Evolutionary conservation across 1,139 yeast genomes (phyloP).

Genomic region (Eremothecium coryli): DNA sequence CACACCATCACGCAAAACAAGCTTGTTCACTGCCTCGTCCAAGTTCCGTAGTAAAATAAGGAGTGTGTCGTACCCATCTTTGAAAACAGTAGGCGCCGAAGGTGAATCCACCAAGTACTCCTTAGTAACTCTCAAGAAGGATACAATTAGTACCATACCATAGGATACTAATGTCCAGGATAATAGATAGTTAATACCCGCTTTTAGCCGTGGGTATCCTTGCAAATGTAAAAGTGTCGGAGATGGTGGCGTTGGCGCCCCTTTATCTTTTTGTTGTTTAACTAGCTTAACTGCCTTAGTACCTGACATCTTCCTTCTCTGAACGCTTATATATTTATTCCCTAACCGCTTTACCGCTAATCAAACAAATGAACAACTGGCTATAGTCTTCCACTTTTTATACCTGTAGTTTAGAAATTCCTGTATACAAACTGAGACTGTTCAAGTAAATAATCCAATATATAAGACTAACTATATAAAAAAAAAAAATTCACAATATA

Average conservation of each 20-base stretch:
- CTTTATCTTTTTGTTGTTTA: too few relatives aligned
- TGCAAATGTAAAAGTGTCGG: constrained; percentile 16
- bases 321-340: too few relatives aligned
- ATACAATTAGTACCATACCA: constrained; percentile 11
- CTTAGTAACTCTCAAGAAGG: constrained; percentile 10
- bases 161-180: constrained; percentile 14
- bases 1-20: constrained; percentile 27
- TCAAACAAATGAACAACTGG: too few relatives aligned
- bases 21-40: constrained; percentile 21
- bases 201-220: constrained; percentile 13
- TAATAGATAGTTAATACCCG: constrained; percentile 11
- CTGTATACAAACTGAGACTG: too few relatives aligned
- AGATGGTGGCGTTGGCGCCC: not conserved
- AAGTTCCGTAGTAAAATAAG: constrained; percentile 10
- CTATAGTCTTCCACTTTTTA: too few relatives aligned
- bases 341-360: too few relatives aligned
- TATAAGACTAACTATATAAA: too few relatives aligned
- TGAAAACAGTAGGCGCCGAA: constrained; percentile 15
- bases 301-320: too few relatives aligned
- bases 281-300: too few relatives aligned
- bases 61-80: constrained; percentile 11
- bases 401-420: too few relatives aligned
- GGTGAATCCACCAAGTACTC: constrained; percentile 15
- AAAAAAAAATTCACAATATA: too few relatives aligned
- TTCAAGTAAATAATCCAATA: too few relatives aligned